Evolutionary conservation across 139 green algal species (phyloP), one percentile per base, ranked within the genome.

Genomic region (Coelastrella sp.): DNA sequence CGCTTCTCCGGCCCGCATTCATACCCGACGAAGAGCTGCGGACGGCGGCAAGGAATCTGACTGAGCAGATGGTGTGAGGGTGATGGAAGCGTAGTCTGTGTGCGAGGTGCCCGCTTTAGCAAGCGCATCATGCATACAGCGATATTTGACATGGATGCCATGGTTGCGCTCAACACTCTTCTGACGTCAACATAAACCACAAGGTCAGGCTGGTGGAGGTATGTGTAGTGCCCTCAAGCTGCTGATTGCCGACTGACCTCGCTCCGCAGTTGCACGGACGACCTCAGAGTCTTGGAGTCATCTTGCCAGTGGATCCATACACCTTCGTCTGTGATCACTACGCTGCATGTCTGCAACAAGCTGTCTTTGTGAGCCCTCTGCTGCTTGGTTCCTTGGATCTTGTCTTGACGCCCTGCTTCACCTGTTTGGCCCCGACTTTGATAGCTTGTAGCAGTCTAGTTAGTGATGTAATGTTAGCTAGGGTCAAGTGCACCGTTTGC

Each of bases 201-300:
- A 47, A 47, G 32, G 32, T 47, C 32, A 47, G 32, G 32, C 32
- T 47, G 32, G 32, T 47, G 32, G 32, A 47, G 32, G 32, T 47
- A 47, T 47, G 32, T 47, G 32, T 47, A 47, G 32, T 47, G 32
- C 32, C 32, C 32, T 47, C 32, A 47, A 47, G 32, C 32, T 47
- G 32, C 32, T 47, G 32, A 54, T 73, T 54, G 7, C 4, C 4
- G 16, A 75, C 87, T 23, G n/a, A 93, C 93, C 89, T 94, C 87
- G 11, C 83, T 74, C 10, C 91, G 89, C 58, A 96, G n/a, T 57
- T 91, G 91, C 14, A 96, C 78, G 0, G 86, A 92, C 22, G 82
- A 88, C 60, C 94, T 92, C 90, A 96, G 86, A 1, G 87, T 88
- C 77, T 96, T 96, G 14, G 90, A 93, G 1, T 96, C 94, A 58